A percentile compares a stretch with the other conserved stretches of the same genome.
phyloP scores from a whole-genome alignment of 768 basidiomycete genomes.

The Hericium alpestre region DNA sequence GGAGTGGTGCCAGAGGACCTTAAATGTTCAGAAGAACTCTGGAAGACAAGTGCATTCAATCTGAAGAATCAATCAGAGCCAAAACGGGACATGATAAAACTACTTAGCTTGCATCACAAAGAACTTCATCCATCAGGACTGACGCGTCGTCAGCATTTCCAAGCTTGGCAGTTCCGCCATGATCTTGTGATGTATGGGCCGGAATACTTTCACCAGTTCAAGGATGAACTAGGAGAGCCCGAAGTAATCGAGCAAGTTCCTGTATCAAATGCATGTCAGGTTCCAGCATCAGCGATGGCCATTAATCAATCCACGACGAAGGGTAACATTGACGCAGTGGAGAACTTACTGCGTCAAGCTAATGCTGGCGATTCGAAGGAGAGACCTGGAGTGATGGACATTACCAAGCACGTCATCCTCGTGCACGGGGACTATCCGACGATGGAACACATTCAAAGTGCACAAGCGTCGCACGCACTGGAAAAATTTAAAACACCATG shows the following conservation, averaged over 20 bases:
- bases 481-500: too few species aligned
- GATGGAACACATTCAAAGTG: too few species aligned
- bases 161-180: not conserved
- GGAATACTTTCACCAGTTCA: not conserved
- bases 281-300: too few species aligned
- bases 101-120: not conserved
- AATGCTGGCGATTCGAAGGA: too few species aligned
- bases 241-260: not conserved
- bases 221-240: not conserved
- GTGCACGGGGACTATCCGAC: too few species aligned
- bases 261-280: too few species aligned
- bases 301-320: too few species aligned
- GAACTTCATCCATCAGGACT: not conserved
- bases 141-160: not conserved
- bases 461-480: too few species aligned
- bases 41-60: constrained; percentile 22
- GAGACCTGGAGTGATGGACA: too few species aligned
- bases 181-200: not conserved
- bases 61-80: not conserved
- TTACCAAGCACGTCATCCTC: too few species aligned
- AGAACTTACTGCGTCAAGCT: too few species aligned
- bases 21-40: constrained; percentile 23
- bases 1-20: constrained; percentile 17
- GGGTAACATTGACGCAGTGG: too few species aligned
- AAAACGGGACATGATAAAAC: not conserved